Evolutionary conservation across 257 asterid species (phyloP).

Genomic region (Solanum clarkiae): DNA sequence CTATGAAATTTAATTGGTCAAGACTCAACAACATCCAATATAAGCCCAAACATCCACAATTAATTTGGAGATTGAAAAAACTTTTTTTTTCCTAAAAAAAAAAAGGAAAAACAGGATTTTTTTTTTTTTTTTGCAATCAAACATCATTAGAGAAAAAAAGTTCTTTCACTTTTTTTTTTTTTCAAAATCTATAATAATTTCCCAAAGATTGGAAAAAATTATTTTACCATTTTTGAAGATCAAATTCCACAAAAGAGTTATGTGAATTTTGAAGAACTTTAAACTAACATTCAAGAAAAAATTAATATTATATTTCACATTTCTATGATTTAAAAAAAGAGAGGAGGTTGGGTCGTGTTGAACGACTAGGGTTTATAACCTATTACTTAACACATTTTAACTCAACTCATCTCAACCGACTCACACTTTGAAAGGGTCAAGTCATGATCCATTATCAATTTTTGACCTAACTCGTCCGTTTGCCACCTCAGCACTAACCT

Average conservation of each 20-base stretch:
- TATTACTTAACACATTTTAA: neutral
- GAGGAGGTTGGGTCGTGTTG: neutral
- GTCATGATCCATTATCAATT: neutral
- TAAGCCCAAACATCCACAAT: neutral
- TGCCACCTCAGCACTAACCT: slow-evolving; percentile 11
- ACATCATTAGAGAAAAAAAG: neutral
- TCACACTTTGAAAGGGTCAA: neutral
- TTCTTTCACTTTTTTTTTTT: neutral
- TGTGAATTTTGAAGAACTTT: neutral
- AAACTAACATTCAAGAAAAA: neutral
- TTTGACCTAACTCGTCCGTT: neutral
- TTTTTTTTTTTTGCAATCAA: neutral
- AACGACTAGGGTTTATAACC: neutral
- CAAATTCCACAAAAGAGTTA: neutral
- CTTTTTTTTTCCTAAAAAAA: no score
- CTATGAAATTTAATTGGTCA: neutral
- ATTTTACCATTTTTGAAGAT: neutral
- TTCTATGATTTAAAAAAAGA: neutral
- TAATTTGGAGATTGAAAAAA: neutral
- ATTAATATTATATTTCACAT: neutral
- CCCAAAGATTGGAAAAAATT: neutral
- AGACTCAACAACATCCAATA: neutral
- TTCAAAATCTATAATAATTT: neutral
- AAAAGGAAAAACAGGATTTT: no score
- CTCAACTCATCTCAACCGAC: fast-evolving